Evolutionary conservation across 2,329 filamentous ascomycete genomes (phyloP).

Genomic region (Ophiostoma ulmi): DNA sequence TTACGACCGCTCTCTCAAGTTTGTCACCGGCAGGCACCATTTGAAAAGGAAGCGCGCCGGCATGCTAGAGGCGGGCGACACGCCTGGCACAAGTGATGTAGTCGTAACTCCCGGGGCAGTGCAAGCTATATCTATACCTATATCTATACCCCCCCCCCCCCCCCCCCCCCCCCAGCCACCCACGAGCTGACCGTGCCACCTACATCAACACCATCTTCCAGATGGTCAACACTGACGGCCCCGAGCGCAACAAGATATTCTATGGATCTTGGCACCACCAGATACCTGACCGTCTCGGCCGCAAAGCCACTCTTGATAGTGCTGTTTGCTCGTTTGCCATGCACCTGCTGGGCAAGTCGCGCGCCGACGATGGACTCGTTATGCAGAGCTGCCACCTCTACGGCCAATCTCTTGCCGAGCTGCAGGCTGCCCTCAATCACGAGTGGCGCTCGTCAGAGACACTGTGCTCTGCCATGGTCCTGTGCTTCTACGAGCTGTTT

Average conservation of each 20-base stretch:
- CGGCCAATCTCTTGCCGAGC: conserved; percentile 35
- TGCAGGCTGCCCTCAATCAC: conserved; percentile 38
- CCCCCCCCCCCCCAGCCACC: too few species aligned
- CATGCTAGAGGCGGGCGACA: neutral
- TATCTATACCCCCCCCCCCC: neutral
- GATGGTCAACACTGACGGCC: conserved; percentile 21
- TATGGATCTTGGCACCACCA: conserved; percentile 31
- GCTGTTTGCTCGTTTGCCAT: conserved; percentile 38
- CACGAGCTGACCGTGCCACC: conserved; percentile 31
- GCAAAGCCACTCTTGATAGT: conserved; percentile 36
- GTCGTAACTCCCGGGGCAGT: neutral
- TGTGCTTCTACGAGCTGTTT: conserved; percentile 42
- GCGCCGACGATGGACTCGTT: conserved; percentile 32
- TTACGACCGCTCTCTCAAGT: conserved; percentile 37
- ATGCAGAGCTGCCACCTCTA: conserved; percentile 38
- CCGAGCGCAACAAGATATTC: conserved; percentile 19
- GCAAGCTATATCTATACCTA: neutral
- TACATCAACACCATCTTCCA: conserved; percentile 35
- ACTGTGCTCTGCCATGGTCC: conserved; percentile 36
- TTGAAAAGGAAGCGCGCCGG: conserved; percentile 29
- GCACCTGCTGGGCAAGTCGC: conserved; percentile 38
- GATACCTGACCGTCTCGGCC: conserved; percentile 34
- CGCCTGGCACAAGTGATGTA: neutral
- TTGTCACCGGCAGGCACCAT: conserved; percentile 39
- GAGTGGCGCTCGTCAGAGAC: conserved; percentile 34